phyloP scores from a whole-genome alignment of 2,329 filamentous ascomycete genomes.

The Ceratocystis eucalypticola region DNA sequence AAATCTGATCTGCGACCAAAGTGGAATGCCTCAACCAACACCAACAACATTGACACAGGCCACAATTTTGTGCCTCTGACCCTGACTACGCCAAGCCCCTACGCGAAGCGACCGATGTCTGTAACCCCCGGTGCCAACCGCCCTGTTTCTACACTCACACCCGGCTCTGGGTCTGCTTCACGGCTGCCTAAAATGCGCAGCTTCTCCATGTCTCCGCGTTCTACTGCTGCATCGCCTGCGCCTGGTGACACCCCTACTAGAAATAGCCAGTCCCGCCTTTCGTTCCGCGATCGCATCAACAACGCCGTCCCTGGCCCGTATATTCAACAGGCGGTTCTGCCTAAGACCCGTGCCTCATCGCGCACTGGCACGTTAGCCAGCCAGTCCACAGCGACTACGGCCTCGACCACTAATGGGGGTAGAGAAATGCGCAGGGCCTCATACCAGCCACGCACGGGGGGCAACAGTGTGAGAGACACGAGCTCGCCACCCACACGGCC shows the following conservation, averaged over 20 bases:
- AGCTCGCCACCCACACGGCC: constrained; percentile 29
- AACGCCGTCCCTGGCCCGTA: constrained; percentile 35
- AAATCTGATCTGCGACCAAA: constrained; percentile 47
- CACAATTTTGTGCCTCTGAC: constrained; percentile 53
- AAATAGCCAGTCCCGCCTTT: constrained; percentile 33
- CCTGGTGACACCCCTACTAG: constrained; percentile 34
- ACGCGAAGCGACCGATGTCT: constrained; percentile 34
- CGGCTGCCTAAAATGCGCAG: constrained; percentile 38
- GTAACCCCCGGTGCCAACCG: constrained; percentile 27
- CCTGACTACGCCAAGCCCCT: constrained; percentile 46
- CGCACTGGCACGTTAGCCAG: constrained; percentile 25
- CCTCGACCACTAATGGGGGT: not conserved
- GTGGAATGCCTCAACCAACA: constrained; percentile 59
- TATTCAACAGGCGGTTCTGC: constrained; percentile 31
- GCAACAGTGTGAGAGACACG: not conserved
- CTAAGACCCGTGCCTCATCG: constrained; percentile 35
- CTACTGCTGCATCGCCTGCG: constrained; percentile 36
- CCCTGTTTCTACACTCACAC: constrained; percentile 32
- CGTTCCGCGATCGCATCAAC: constrained; percentile 40
- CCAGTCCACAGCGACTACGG: not conserved
- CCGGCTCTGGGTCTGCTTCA: constrained; percentile 28
- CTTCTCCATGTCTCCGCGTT: constrained; percentile 30
- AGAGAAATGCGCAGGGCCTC: constrained; percentile 37
- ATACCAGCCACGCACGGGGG: constrained; percentile 33
- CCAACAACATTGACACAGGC: constrained; percentile 48